Evolutionary conservation across 106 monocot species (phyloP).

Genomic region (Gastrodia elata): DNA sequence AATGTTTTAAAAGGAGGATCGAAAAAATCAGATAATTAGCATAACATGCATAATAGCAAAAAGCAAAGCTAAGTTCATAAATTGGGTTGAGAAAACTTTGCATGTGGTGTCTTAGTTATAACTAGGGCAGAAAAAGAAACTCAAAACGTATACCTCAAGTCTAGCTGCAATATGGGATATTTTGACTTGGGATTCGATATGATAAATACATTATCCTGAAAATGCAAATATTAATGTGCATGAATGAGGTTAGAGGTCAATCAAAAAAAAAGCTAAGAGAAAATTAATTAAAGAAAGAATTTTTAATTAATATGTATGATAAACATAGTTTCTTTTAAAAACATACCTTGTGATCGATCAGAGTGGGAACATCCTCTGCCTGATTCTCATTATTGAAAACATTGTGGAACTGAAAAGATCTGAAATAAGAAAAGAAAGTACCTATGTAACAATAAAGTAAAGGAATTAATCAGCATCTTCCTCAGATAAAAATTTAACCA

Average conservation of each 20-base stretch:
- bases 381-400: conserved; percentile 90
- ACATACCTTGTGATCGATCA: conserved; percentile 86
- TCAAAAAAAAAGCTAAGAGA: no score
- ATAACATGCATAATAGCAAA: background rate
- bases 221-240: background rate
- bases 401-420: conserved; percentile 87
- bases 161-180: conserved; percentile 86
- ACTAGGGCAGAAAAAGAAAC: background rate
- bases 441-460: background rate
- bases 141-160: conserved; percentile 49
- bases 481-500: background rate
- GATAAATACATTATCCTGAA: conserved; percentile 88
- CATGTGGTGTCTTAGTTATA: background rate
- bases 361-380: conserved; percentile 70
- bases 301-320: background rate
- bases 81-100: background rate
- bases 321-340: background rate
- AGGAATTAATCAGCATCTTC: background rate
- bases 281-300: background rate
- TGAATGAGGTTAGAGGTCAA: background rate
- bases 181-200: conserved; percentile 96
- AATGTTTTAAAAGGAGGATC: background rate
- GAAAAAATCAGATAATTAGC: background rate
- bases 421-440: conserved; percentile 16
- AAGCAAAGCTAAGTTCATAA: background rate